Conservation (phyloP, 2,329 filamentous ascomycete species). For the Cladosporium sphaerospermum region DNA sequence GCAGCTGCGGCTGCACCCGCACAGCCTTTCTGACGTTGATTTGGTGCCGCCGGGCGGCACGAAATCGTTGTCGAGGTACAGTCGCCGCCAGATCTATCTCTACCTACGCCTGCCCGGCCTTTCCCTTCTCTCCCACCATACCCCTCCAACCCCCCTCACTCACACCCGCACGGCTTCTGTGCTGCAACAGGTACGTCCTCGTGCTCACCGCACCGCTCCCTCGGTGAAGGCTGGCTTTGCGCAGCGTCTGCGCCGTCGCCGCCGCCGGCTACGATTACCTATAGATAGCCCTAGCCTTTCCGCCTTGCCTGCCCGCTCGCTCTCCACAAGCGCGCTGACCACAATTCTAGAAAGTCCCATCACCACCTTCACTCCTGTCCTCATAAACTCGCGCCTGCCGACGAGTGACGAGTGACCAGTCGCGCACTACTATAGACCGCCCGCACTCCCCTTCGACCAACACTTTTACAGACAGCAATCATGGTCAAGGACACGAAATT, state of each 20-base stretch:
- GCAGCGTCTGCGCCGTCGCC: not conserved
- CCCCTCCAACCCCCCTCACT: not conserved
- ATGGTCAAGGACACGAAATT: constrained; percentile 77
- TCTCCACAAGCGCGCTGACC: constrained; percentile 3
- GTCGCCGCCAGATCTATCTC: not conserved
- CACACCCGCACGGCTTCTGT: not conserved
- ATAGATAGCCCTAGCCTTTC: constrained; percentile 3
- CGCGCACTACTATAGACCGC: too few relatives aligned
- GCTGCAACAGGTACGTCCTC: not conserved
- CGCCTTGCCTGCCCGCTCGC: not conserved
- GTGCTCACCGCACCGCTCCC: not conserved
- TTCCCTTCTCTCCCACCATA: not conserved
- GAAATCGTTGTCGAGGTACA: not conserved
- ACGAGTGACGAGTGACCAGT: not conserved
- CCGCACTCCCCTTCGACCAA: too few relatives aligned
- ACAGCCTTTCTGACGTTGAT: not conserved
- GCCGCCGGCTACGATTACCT: not conserved
- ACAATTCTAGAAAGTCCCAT: constrained; percentile 4
- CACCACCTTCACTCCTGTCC: not conserved
- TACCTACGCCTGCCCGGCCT: not conserved
- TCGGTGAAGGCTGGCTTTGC: not conserved
- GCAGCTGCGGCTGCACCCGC: not conserved
- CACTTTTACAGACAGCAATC: constrained; percentile 29
- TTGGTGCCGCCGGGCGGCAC: not conserved
- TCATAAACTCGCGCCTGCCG: not conserved